Evolutionary conservation across 208 protist genomes (phyloP), one percentile per base, ranked within the genome.

Genomic region (Vickermania ingenoplastis): DNA sequence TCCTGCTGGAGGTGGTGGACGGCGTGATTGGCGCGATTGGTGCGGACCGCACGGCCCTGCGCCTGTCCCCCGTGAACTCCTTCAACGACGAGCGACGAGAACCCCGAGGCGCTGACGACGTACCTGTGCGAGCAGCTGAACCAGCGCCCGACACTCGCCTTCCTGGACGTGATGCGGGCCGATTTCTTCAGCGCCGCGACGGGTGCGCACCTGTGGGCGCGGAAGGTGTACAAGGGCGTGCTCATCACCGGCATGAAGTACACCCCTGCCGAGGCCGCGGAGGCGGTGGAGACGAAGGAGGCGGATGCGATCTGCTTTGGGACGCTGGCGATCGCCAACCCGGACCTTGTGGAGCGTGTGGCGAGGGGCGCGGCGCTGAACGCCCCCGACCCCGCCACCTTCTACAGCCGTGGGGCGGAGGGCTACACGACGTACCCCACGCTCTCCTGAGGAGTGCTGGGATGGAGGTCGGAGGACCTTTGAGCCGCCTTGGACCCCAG

Each of bases 1-100:
- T 96, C 24, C 53, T 85, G 21, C 50, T 90, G 22, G 83, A 93
- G 41, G 79, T 96, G 26, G 57, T 92, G 53, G 66, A 82, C 24
- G 86, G 69, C 0, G 75, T 88, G 36, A 59, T 57, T n/a, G 45
- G 59, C 29, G 72, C 53, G 29, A 31, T 87, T 17, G 79, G 72
- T 17, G 25, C 28, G 36, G 73, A 79, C 58, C 58, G 59, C 57
- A 69, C 82, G 31, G 79, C 52, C 7, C 48, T 89, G 27, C 81
- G 81, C 49, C 74, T 92, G 57, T 81, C 70, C 2, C 85, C 85
- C 2, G 59, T 81, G 31, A 82, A 80, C 67, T 56, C 36, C 25
- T 73, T 57, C 62, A 81, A 75, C 30, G 72, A 65, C 29, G 61
- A 51, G 54, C 1, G 69, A 84, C 14, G 57, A 54, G 22, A 53